These are phyloP conservation scores for Russula griseocarnosa DNA, from an alignment of 768 basidiomycete genomes.

Conservation along the genomic window DNA sequence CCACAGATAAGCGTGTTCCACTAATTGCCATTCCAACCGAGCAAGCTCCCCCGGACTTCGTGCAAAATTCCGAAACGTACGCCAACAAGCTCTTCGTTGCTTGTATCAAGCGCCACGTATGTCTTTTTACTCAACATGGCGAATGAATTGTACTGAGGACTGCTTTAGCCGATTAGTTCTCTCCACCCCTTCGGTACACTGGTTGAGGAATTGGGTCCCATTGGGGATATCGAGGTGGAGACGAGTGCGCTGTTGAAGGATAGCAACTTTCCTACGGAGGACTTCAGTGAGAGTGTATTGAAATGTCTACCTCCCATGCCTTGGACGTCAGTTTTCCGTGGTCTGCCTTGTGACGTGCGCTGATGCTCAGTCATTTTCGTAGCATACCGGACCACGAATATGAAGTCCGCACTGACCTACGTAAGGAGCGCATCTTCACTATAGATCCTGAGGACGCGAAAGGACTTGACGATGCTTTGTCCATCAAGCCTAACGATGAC, in stretches of 20 bases:
- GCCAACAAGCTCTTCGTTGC: conserved; percentile 91
- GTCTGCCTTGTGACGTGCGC: conserved; percentile 2
- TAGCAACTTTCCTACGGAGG: conserved; percentile 98
- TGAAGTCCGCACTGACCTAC: conserved; percentile 84
- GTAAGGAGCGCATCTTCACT: conserved; percentile 81
- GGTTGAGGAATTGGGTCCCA: conserved; percentile 95
- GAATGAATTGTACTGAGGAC: conserved; percentile 28
- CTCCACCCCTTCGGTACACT: conserved; percentile 98
- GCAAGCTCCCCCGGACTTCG: conserved; percentile 94
- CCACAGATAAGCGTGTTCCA: conserved; percentile 97
- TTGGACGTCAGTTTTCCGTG: conserved; percentile 66
- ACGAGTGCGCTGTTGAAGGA: conserved; percentile 96
- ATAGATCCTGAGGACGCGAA: conserved; percentile 88
- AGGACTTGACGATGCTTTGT: conserved; percentile 94
- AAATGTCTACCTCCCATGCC: conserved; percentile 96
- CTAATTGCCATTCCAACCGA: conserved; percentile 98
- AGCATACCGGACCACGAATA: conserved; percentile 88
- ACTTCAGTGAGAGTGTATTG: conserved; percentile 90
- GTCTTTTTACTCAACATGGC: conserved; percentile 34
- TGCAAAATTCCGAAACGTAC: conserved; percentile 90
- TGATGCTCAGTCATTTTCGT: conserved; percentile 24
- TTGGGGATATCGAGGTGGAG: conserved; percentile 98
- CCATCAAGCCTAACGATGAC: conserved; percentile 83
- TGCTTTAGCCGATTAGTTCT: conserved; percentile 77
- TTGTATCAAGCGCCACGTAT: conserved; percentile 95